Evolutionary conservation across 371 early-diverging fungal species (phyloP), one percentile per base, ranked within the genome.

Genomic region (Lichtheimia hyalospora): DNA sequence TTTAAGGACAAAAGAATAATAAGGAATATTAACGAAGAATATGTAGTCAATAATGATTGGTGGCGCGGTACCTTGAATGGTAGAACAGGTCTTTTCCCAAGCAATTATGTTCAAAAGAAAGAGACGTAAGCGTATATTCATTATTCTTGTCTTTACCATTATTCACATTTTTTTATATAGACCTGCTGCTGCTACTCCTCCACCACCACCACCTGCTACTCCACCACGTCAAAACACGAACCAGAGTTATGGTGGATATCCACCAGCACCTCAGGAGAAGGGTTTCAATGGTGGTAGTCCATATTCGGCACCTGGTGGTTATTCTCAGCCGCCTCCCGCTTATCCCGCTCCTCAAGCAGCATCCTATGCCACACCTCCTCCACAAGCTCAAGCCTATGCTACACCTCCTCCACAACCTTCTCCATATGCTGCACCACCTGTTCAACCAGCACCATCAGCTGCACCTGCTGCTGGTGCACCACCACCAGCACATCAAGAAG

Each of bases 1-100:
- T 8, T 5, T 8, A 8, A 2, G 34, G 6, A 2, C 10, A 8
- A 34, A 34, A 34, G 8, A 34, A 1, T 3, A 27, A 27, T 27
- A 27, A 34, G 10, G 34, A 34, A 34, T 34, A 34, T n/a, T 54
- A 40, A 60, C 21, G 48, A 25, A 14, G 20, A 16, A 23, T 12
- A 20, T 14, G 21, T 39, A 74, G 74, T 74, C 18, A 70, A 74
- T 28, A 56, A 70, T 57, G 71, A 74, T 46, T 74, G 74, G 74
- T 74, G 68, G 70, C 60, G 71, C 24, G 74, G 74, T 15, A 61
- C 54, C 1, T 21, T 70, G 14, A 58, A 66, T 25, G 70, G 68
- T 15, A 60, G 42, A 12, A 66, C 60, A 15, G 74, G 74, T 28
- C 46, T 70, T n/a, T 74, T 74, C 59, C 74, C 74, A 5, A 61